Evolutionary conservation across 1,284 basidiomycete genomes (phyloP).

Genomic region (Afroboletus lepidellus): DNA sequence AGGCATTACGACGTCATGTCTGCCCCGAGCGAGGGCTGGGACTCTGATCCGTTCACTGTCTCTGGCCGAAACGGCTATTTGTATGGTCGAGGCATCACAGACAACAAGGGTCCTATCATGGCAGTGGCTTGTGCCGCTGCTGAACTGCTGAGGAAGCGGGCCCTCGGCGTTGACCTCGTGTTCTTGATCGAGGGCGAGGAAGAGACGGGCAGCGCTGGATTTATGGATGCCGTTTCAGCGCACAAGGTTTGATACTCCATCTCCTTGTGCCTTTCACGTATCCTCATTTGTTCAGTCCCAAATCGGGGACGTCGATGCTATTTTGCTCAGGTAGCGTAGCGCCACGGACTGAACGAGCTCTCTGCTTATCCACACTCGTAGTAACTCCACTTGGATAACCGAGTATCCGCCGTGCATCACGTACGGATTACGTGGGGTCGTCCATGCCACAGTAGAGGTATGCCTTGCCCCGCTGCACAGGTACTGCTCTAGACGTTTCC

Average conservation of each 20-base stretch:
- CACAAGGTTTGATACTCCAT: conserved; percentile 57
- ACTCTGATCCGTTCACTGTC: conserved; percentile 82
- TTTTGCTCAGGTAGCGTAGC: conserved; percentile 68
- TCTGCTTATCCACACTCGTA: conserved; percentile 28
- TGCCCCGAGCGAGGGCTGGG: conserved; percentile 75
- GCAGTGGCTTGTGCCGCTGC: conserved; percentile 90
- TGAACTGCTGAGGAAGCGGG: conserved; percentile 68
- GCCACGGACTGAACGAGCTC: neutral
- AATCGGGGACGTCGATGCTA: conserved; percentile 84
- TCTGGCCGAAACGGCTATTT: conserved; percentile 89
- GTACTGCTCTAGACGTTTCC: neutral
- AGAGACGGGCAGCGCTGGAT: conserved; percentile 88
- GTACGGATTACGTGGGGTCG: conserved; percentile 91
- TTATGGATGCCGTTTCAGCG: conserved; percentile 70
- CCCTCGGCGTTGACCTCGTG: conserved; percentile 84
- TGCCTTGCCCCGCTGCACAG: conserved; percentile 6
- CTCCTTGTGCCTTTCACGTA: neutral
- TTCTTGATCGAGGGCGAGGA: conserved; percentile 96
- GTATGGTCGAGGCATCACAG: conserved; percentile 90
- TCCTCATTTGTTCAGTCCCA: conserved; percentile 46
- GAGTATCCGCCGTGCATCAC: conserved; percentile 95
- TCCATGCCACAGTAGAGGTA: conserved; percentile 78
- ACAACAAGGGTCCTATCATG: conserved; percentile 92
- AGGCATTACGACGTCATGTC: conserved; percentile 94
- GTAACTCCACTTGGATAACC: conserved; percentile 97